These are phyloP conservation scores for Cyclotella distinguenda DNA, from an alignment of 108 stramenopile species.

Conservation along the genomic window DNA sequence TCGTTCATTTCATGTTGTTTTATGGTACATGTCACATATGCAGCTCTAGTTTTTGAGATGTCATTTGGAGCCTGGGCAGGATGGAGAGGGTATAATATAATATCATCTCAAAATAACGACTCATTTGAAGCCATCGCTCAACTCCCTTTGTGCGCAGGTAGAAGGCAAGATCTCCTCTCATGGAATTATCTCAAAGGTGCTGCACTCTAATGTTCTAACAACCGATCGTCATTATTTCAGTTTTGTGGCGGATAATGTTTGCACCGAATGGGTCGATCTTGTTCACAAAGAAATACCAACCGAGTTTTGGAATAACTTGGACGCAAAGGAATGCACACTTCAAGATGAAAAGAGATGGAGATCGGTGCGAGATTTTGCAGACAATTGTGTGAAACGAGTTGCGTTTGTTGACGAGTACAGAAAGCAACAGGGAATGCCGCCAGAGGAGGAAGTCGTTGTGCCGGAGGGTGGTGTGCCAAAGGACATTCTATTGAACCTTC, in stretches of 20 bases:
- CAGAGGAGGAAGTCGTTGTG: slow-evolving; percentile 14
- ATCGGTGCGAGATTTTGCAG: slow-evolving; percentile 45
- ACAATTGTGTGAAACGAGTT: slow-evolving; percentile 51
- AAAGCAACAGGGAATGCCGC: slow-evolving; percentile 28
- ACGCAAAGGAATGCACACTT: slow-evolving; percentile 20
- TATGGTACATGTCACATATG: neutral
- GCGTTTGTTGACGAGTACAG: slow-evolving; percentile 43
- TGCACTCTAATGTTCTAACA: neutral
- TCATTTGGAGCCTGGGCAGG: slow-evolving; percentile 43
- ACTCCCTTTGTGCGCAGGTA: slow-evolving; percentile 51
- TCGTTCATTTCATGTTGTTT: neutral
- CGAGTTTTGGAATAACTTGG: slow-evolving; percentile 52
- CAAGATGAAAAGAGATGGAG: slow-evolving; percentile 43
- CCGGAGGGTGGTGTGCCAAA: slow-evolving; percentile 39
- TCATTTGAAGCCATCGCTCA: slow-evolving; percentile 40
- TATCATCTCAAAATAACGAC: slow-evolving; percentile 28
- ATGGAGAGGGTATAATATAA: slow-evolving; percentile 40
- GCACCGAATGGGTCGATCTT: slow-evolving; percentile 48
- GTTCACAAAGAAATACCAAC: slow-evolving; percentile 47
- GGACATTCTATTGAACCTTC: slow-evolving; percentile 23
- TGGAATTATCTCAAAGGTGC: neutral
- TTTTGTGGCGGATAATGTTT: slow-evolving; percentile 39
- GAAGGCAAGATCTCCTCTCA: slow-evolving; percentile 20
- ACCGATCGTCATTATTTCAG: neutral
- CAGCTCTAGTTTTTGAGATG: slow-evolving; percentile 23